phyloP scores from a whole-genome alignment of 176 grass and related monocot genomes.

The Cenchrus americanus region DNA sequence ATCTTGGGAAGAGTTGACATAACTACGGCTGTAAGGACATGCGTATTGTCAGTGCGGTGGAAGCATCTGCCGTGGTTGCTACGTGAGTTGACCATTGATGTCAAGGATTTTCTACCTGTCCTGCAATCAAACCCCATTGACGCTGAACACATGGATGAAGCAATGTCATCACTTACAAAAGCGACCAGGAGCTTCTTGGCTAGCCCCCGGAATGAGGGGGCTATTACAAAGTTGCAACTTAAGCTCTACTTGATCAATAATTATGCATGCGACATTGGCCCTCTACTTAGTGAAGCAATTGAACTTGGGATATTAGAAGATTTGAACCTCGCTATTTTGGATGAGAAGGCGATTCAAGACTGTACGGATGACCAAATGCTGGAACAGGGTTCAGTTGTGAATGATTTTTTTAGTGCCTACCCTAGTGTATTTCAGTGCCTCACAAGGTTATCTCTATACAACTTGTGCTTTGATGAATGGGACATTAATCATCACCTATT shows the following conservation, averaged over 20 bases:
- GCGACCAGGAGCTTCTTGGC: constrained; percentile 23
- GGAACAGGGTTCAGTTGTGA: background rate
- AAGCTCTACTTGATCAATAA: background rate
- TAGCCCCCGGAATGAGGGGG: background rate
- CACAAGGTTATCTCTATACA: background rate
- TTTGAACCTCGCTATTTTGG: background rate
- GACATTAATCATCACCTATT: constrained; percentile 25
- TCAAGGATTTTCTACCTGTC: background rate
- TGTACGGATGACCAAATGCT: background rate
- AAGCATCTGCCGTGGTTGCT: constrained; percentile 27
- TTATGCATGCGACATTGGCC: background rate
- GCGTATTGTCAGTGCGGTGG: constrained; percentile 22
- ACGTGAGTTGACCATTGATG: background rate
- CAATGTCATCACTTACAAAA: constrained; percentile 13
- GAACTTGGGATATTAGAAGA: background rate
- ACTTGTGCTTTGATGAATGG: background rate
- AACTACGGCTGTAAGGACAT: background rate
- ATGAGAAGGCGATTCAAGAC: background rate
- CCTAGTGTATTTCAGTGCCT: background rate
- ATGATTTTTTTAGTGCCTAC: background rate
- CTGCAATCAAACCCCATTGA: background rate
- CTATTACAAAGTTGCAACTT: background rate
- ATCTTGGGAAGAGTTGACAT: constrained; percentile 20
- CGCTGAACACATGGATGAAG: background rate
- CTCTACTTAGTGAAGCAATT: constrained; percentile 21